Conservation (phyloP, 352 stramenopile species). For the Globisporangium takayamanum region DNA sequence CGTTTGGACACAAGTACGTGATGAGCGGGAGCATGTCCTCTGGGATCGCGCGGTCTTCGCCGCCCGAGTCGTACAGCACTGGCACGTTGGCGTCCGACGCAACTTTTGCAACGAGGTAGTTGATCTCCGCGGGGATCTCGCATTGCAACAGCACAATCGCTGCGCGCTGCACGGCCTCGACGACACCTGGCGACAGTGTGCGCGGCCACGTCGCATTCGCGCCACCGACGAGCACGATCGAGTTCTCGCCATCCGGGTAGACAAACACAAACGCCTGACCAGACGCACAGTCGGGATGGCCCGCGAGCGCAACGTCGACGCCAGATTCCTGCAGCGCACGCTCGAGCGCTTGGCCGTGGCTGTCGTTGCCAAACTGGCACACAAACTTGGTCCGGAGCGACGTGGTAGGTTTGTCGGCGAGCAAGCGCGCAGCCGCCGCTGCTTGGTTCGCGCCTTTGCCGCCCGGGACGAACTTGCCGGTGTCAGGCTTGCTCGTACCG, state of each 20-base stretch:
- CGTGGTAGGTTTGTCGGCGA: slow-evolving; percentile 9
- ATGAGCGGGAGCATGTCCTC: slow-evolving; percentile 46
- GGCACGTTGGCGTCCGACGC: slow-evolving; percentile 39
- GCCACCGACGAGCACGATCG: slow-evolving; percentile 78
- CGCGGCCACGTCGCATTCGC: slow-evolving; percentile 63
- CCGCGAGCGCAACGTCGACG: slow-evolving; percentile 36
- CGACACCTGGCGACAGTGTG: slow-evolving; percentile 24
- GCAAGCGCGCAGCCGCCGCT: slow-evolving; percentile 44
- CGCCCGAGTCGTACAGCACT: slow-evolving; percentile 76
- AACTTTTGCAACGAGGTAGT: slow-evolving; percentile 39
- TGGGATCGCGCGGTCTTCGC: slow-evolving; percentile 56
- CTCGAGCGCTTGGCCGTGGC: slow-evolving; percentile 42
- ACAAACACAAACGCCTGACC: slow-evolving; percentile 82
- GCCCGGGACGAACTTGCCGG: slow-evolving; percentile 56
- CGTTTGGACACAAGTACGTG: slow-evolving; percentile 69
- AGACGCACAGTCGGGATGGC: slow-evolving; percentile 38
- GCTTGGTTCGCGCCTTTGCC: slow-evolving; percentile 83
- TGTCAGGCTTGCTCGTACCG: slow-evolving; percentile 41
- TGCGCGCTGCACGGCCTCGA: slow-evolving; percentile 39
- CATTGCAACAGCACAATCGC: slow-evolving; percentile 66
- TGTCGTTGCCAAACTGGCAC: slow-evolving; percentile 72
- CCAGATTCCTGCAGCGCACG: slow-evolving; percentile 21
- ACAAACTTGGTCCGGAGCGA: slow-evolving; percentile 32
- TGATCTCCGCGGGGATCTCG: slow-evolving; percentile 59
- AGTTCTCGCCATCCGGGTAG: slow-evolving; percentile 77